phyloP scores from a whole-genome alignment of 2,329 filamentous ascomycete species.

The Nannizzia gypsea region DNA sequence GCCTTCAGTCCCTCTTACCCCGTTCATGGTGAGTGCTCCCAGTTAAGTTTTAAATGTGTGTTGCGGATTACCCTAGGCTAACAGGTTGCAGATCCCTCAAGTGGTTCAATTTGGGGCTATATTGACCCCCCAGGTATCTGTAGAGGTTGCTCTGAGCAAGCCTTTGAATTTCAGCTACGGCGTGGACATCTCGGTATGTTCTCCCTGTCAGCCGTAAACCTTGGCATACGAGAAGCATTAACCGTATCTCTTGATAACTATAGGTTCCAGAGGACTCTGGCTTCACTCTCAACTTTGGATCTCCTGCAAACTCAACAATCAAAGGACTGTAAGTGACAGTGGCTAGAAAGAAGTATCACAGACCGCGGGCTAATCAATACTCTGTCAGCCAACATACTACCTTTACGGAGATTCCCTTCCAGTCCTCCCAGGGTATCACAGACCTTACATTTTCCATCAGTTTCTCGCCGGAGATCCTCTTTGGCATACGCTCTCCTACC shows the following conservation, averaged over 20 bases:
- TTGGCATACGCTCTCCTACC: constrained; percentile 12
- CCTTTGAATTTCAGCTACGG: constrained; percentile 16
- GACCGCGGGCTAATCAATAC: not conserved
- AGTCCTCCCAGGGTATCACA: constrained; percentile 9
- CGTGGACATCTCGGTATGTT: constrained; percentile 15
- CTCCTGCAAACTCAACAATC: not conserved
- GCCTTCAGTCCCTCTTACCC: constrained; percentile 15
- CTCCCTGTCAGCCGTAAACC: not conserved
- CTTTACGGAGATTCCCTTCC: constrained; percentile 14
- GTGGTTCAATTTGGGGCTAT: constrained; percentile 15
- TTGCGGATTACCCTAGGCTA: not conserved
- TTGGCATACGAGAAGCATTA: not conserved
- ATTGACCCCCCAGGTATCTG: constrained; percentile 12
- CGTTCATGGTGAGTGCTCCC: constrained; percentile 14
- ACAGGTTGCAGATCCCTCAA: constrained; percentile 14
- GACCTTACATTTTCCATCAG: constrained; percentile 11
- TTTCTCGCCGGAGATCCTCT: constrained; percentile 16
- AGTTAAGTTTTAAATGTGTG: not conserved
- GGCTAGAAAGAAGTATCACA: not conserved
- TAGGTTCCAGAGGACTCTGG: not conserved
- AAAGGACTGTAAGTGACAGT: not conserved
- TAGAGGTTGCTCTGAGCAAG: constrained; percentile 10
- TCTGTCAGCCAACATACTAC: constrained; percentile 13
- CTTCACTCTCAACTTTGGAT: not conserved
- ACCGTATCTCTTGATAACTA: not conserved